Percentiles rank a stretch among this genome's conserved stretches.
Conservation (phyloP, 2,329 filamentous ascomycete species). For the Neonectria punicea region DNA sequence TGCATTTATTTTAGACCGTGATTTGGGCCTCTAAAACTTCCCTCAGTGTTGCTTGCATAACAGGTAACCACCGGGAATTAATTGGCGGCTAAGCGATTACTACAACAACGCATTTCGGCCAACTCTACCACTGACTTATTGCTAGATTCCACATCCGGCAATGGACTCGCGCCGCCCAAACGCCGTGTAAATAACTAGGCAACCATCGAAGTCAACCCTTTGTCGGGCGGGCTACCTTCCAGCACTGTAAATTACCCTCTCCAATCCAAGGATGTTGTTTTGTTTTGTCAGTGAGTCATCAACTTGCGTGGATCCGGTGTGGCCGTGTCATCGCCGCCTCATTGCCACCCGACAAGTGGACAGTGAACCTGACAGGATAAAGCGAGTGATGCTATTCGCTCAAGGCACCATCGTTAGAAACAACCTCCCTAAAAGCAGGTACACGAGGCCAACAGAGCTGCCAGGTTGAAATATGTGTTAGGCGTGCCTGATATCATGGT, state of each 20-base stretch:
- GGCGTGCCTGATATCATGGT: background rate
- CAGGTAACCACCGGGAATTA: no score
- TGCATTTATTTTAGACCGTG: background rate
- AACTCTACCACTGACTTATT: background rate
- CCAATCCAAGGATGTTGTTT: background rate
- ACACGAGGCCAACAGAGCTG: constrained; percentile 17
- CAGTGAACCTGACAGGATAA: constrained; percentile 9
- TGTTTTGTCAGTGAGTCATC: constrained; percentile 16
- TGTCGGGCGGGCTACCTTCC: background rate
- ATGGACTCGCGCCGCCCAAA: background rate
- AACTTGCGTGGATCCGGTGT: background rate
- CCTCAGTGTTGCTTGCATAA: background rate
- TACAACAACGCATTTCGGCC: background rate
- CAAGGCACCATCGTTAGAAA: background rate
- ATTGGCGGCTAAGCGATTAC: background rate
- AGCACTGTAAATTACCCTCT: background rate
- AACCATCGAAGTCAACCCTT: background rate
- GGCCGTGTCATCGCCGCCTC: constrained; percentile 21
- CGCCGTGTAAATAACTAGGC: constrained; percentile 17
- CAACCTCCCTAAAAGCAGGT: background rate
- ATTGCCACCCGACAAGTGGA: constrained; percentile 13
- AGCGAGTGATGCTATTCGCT: background rate
- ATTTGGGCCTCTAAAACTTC: background rate
- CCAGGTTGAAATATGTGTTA: background rate
- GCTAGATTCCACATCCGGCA: background rate